Conservation (phyloP, 768 basidiomycete species). For the Cubamyces sp. region DNA sequence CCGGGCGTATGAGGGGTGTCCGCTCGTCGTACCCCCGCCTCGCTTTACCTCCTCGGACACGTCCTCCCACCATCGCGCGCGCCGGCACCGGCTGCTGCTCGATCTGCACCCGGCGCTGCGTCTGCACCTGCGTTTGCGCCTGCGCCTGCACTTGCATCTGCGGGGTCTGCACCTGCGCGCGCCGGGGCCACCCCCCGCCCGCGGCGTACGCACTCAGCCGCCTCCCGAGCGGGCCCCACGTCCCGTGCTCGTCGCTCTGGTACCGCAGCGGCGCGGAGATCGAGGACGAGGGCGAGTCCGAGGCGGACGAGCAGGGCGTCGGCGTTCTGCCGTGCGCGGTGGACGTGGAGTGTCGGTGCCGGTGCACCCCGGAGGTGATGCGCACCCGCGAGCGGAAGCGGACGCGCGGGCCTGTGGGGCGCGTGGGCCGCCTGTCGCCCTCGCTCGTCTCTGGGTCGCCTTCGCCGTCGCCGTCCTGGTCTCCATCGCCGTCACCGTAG, state of each 20-base stretch:
- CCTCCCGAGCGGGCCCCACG: slow-evolving; percentile 65
- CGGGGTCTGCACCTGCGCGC: background rate
- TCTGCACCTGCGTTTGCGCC: too few relatives aligned
- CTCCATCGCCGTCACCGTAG: too few relatives aligned
- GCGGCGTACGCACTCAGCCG: slow-evolving; percentile 47
- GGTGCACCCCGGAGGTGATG: slow-evolving; percentile 70
- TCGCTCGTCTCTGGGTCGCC: slow-evolving; percentile 9
- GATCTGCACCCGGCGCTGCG: slow-evolving; percentile 3
- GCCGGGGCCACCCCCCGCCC: slow-evolving; percentile 23
- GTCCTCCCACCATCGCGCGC: background rate
- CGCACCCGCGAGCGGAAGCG: slow-evolving; percentile 78
- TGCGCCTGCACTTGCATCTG: background rate
- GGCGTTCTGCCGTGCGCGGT: slow-evolving; percentile 14
- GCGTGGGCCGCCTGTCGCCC: slow-evolving; percentile 14
- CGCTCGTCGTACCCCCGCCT: slow-evolving; percentile 37
- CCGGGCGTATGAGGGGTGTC: slow-evolving; percentile 42
- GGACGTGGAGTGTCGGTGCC: slow-evolving; percentile 40
- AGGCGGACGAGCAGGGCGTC: slow-evolving; percentile 54
- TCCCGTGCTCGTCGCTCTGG: slow-evolving; percentile 50
- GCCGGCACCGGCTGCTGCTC: slow-evolving; percentile 1
- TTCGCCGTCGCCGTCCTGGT: slow-evolving; percentile 11
- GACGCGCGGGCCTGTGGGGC: slow-evolving; percentile 42
- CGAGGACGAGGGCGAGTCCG: slow-evolving; percentile 75
- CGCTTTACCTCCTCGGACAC: slow-evolving; percentile 17
- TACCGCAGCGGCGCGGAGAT: slow-evolving; percentile 79